These are phyloP conservation scores for Boletus reticuloceps DNA, from an alignment of 768 basidiomycete species.

Conservation along the genomic window DNA sequence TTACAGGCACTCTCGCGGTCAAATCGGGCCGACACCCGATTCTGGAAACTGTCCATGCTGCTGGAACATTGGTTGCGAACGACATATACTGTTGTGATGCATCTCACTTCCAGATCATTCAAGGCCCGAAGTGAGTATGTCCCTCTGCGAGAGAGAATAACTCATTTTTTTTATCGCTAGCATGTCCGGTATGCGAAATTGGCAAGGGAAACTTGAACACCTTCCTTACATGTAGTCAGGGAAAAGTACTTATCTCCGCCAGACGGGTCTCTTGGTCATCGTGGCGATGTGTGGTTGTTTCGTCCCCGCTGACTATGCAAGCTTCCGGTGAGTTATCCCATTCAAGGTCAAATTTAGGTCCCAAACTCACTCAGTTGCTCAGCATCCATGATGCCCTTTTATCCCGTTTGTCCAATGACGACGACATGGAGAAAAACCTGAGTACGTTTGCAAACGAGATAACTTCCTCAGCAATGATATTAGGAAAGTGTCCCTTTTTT, in stretches of 20 bases:
- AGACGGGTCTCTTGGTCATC: conserved; percentile 77
- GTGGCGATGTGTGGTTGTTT: conserved; percentile 92
- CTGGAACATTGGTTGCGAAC: conserved; percentile 76
- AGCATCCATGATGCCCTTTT: conserved; percentile 84
- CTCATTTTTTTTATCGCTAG: conserved; percentile 31
- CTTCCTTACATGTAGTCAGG: conserved; percentile 39
- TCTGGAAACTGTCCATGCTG: conserved; percentile 67
- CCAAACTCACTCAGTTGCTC: neutral
- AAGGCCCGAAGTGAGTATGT: conserved; percentile 76
- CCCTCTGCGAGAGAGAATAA: neutral
- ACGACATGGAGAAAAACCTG: conserved; percentile 83
- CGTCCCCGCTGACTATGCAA: conserved; percentile 92
- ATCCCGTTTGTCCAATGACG: conserved; percentile 89
- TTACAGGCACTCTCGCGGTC: conserved; percentile 85
- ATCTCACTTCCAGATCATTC: conserved; percentile 87
- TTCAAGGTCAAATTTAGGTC: neutral
- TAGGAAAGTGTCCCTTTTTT: conserved; percentile 46
- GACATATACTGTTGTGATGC: conserved; percentile 87
- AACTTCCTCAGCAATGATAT: conserved; percentile 87
- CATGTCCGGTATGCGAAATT: conserved; percentile 50
- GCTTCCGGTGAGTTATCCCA: conserved; percentile 56
- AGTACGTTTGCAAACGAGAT: conserved; percentile 98
- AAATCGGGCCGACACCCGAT: conserved; percentile 89
- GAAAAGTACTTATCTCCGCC: conserved; percentile 91
- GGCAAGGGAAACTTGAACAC: neutral